Evolutionary conservation across 805 yeast species (phyloP), one percentile per base, ranked within the genome.

Genomic region (Kregervanrija delftensis): DNA sequence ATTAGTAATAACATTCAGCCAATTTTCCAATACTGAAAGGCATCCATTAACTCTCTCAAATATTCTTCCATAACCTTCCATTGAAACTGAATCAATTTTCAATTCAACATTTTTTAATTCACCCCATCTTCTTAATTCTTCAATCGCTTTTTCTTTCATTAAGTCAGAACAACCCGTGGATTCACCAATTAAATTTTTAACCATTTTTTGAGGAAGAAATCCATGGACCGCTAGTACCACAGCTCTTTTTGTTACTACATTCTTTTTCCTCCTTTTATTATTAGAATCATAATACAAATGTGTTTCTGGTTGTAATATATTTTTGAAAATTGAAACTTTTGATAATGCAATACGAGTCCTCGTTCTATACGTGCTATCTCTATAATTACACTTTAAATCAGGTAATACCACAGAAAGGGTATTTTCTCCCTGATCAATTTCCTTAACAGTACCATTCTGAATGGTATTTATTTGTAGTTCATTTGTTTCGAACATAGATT

Each of bases 211-310:
- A 0, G 99, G 99, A 61, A 90, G 86, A 61, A 89, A 91, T 0
- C 97, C 97, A 65, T 91, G 99, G 2, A 93, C 86, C 0, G 96
- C 96, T 42, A 91, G 78, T n/a, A 93, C 81, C 13, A 93, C 73
- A 0, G 84, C 86, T 50, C 75, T 83, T 73, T 40, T 52, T 34
- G 0, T 22, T 22, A 9, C 37, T 15, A 35, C 11, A 33, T 41
- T 11, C 22, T 45, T 41, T 12, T 35, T 30, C 14, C 42, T 41
- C 17, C 36, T 41, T 17, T 44, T 45, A 16, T 36, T 43, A 5
- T 35, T 36, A 8, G 51, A 30, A 10, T 50, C 40, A 16, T 56
- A 58, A 39, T 65, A 65, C 11, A 64, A 43, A 48, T 65, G 69
- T 8, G 51, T 52, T 44, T 64, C 65, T 35, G 57, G 58, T 8